phyloP scores from a whole-genome alignment of 352 stramenopile species.

The Pythium rishiriense region DNA sequence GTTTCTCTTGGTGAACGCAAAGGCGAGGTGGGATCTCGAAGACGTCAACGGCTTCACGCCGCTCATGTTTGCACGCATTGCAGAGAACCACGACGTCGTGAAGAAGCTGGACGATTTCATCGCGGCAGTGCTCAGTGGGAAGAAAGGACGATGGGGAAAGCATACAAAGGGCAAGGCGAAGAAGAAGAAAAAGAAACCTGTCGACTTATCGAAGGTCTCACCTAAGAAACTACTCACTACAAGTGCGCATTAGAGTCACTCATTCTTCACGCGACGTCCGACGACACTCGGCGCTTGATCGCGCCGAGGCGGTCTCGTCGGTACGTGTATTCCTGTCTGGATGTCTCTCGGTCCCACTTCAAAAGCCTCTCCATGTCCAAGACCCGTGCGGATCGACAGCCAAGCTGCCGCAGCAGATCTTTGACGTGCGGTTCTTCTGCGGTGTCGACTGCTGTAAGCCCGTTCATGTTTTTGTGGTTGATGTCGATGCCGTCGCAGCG shows the following conservation, averaged over 20 bases:
- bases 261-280: background rate
- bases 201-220: conserved; percentile 30
- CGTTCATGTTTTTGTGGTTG: conserved; percentile 73
- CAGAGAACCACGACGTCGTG: conserved; percentile 63
- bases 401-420: conserved; percentile 40
- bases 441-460: conserved; percentile 59
- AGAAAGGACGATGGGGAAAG: conserved; percentile 28
- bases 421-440: conserved; percentile 48
- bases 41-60: conserved; percentile 72
- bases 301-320: conserved; percentile 32
- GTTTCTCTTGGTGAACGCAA: conserved; percentile 59
- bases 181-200: conserved; percentile 36
- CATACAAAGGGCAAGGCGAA: conserved; percentile 29
- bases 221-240: conserved; percentile 54
- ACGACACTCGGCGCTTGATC: conserved; percentile 26
- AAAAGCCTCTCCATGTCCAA: conserved; percentile 52
- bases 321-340: conserved; percentile 49
- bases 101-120: conserved; percentile 58
- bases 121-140: conserved; percentile 35
- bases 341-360: conserved; percentile 51
- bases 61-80: conserved; percentile 68
- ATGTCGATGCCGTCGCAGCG: conserved; percentile 43
- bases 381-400: conserved; percentile 42
- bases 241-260: conserved; percentile 11
- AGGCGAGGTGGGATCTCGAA: conserved; percentile 45